Base-by-base conservation (phyloP, 2,329 filamentous ascomycete genomes). In the Paecilomyces sp. region DNA sequence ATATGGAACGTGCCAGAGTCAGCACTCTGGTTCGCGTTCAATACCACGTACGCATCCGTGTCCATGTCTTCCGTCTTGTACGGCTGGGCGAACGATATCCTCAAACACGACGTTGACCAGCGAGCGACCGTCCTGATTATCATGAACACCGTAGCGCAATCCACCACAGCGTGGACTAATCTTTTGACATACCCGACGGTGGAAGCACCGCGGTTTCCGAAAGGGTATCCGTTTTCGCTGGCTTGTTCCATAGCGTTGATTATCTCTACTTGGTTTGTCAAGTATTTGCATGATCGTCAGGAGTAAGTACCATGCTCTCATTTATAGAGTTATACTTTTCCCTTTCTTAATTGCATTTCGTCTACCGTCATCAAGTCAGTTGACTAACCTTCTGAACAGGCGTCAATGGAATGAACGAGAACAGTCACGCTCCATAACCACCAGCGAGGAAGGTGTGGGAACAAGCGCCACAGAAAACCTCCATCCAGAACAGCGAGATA, bases 1-100 rank as follows among this genome's bases (percentile, higher is more conserved):
- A 71, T 84, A 9, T 86, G 83, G 84, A 69, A 81, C 18, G 82
- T 86, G 0, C 82, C 83, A 0, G 82, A 85, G 60, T 66, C 76
- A 0, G 80, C 81, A 0, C 73, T 79, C 15, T 85, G 82, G 81
- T 83, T 83, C 57, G 81, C 80, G 0, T 83, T 82, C 62, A 71
- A 74, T 57, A 82, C 79, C 0, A 80, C 76, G 0, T 84, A 81
- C 64, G 76, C 76, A 0, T 74, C 81, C 0, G 75, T 79, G 4
- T 77, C 82, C 0, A 78, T 85, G 71, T 83, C 82, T 0, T 82
- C 79, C 55, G 80, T 84, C 3, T 70, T 85, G 6, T 80, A 84
- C 58, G 82, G 82, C 2, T 85, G 82, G 81, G 77, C 83, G 3
- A 85, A 85, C 75, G 76, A 3, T 63, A 65, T 50, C 68, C 67